phyloP scores from a whole-genome alignment of 129 eudicot species.

The Ambrosia artemisiifolia region DNA sequence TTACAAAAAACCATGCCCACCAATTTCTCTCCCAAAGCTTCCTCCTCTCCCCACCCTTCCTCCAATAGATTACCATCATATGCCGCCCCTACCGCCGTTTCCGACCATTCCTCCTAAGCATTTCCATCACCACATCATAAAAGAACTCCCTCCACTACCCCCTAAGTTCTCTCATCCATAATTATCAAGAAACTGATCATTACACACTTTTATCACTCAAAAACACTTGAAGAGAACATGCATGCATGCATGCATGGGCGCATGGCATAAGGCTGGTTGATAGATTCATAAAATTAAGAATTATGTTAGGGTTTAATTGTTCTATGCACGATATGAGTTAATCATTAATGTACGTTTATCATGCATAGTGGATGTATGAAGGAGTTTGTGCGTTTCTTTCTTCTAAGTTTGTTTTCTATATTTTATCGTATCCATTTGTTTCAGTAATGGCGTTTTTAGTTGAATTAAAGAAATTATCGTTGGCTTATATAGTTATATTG shows the following conservation, averaged over 20 bases:
- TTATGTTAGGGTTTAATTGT: neutral
- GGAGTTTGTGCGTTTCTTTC: slow-evolving; percentile 20
- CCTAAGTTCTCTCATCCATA: slow-evolving; percentile 36
- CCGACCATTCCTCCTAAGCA: slow-evolving; percentile 33
- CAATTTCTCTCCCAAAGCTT: slow-evolving; percentile 32
- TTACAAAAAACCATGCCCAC: slow-evolving; percentile 42
- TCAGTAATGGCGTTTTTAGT: slow-evolving; percentile 4
- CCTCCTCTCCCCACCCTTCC: slow-evolving; percentile 34
- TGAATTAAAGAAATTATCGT: neutral
- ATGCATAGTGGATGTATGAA: slow-evolving; percentile 18
- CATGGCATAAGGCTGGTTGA: neutral
- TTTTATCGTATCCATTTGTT: slow-evolving; percentile 1
- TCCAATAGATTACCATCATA: slow-evolving; percentile 31
- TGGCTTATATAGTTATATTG: neutral
- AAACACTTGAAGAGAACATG: slow-evolving; percentile 10
- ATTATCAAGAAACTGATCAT: slow-evolving; percentile 10
- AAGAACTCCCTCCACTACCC: slow-evolving; percentile 35
- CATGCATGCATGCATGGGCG: slow-evolving; percentile 12
- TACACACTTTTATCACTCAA: slow-evolving; percentile 15
- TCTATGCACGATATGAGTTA: neutral
- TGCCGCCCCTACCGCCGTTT: slow-evolving; percentile 17
- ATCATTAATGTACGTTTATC: neutral
- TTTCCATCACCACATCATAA: slow-evolving; percentile 37
- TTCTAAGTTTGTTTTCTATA: slow-evolving; percentile 11
- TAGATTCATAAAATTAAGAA: neutral